Conservation (phyloP, 148 eudicot species). For the Rhododendron kiyosumense region DNA sequence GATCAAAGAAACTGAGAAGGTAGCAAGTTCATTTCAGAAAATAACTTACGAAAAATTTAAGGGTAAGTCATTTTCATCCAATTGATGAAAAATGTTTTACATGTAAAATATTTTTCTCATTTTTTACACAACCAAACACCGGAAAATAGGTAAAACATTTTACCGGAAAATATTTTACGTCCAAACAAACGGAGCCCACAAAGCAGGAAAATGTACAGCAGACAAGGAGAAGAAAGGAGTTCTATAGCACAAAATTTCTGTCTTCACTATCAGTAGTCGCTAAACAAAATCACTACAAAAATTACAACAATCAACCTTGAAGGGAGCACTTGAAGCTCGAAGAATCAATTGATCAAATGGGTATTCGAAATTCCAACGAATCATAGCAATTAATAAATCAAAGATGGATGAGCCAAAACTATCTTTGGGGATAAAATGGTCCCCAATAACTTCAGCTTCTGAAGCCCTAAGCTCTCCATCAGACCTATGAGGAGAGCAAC, state of each 20-base stretch:
- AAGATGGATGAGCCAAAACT: constrained; percentile 20
- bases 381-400: constrained; percentile 30
- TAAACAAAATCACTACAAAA: constrained; percentile 20
- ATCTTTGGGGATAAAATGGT: constrained; percentile 14
- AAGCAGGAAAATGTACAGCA: not conserved
- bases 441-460: constrained; percentile 13
- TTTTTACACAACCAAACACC: too few relatives aligned
- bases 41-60: too few relatives aligned
- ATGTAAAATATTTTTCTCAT: too few relatives aligned
- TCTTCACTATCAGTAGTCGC: constrained; percentile 14
- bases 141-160: too few relatives aligned
- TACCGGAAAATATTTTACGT: too few relatives aligned
- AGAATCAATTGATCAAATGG: constrained; percentile 37
- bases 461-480: constrained; percentile 21
- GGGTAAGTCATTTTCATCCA: too few relatives aligned
- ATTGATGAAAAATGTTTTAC: too few relatives aligned
- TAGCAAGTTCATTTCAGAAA: too few relatives aligned
- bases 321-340: constrained; percentile 19
- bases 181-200: not conserved
- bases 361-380: constrained; percentile 19
- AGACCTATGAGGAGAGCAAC: not conserved
- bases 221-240: not conserved
- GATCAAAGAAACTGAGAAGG: too few relatives aligned
- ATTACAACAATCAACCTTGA: constrained; percentile 24
- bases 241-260: constrained; percentile 8